A percentile compares a stretch with the other conserved stretches of the same genome.
Conservation (phyloP, 306 rosid species). For the Vigna trinervia region DNA sequence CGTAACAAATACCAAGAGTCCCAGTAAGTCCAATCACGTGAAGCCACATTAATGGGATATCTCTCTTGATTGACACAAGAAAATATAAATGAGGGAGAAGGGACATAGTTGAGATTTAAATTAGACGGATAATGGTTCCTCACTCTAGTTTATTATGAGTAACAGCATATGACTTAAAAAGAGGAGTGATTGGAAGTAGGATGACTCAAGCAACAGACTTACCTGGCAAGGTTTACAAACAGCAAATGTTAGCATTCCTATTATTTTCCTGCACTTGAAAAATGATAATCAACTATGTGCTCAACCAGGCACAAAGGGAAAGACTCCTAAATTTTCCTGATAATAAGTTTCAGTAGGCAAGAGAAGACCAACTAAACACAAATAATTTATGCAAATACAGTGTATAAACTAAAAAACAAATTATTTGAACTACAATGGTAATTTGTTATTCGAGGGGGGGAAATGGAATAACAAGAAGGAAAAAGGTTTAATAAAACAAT, state of each 20-base stretch:
- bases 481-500: neutral
- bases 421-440: neutral
- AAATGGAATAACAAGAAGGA: neutral
- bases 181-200: constrained; percentile 41
- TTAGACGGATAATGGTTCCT: constrained; percentile 37
- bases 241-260: constrained; percentile 50
- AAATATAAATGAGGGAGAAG: constrained; percentile 45
- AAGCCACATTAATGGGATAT: constrained; percentile 40
- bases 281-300: constrained; percentile 44
- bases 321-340: constrained; percentile 34
- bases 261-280: constrained; percentile 54
- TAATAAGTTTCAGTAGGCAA: constrained; percentile 26
- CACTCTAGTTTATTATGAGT: constrained; percentile 29
- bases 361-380: constrained; percentile 9
- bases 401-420: neutral
- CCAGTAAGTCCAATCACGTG: constrained; percentile 39
- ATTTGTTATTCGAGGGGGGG: neutral
- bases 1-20: constrained; percentile 40
- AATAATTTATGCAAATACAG: constrained; percentile 7
- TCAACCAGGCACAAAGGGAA: constrained; percentile 29
- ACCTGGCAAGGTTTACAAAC: constrained; percentile 54
- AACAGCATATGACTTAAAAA: constrained; percentile 36
- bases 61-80: constrained; percentile 43
- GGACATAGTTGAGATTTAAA: constrained; percentile 39
- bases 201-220: constrained; percentile 48